Evolutionary conservation across 2,329 filamentous ascomycete species (phyloP).

Genomic region (Calonectria pseudoturangicola): DNA sequence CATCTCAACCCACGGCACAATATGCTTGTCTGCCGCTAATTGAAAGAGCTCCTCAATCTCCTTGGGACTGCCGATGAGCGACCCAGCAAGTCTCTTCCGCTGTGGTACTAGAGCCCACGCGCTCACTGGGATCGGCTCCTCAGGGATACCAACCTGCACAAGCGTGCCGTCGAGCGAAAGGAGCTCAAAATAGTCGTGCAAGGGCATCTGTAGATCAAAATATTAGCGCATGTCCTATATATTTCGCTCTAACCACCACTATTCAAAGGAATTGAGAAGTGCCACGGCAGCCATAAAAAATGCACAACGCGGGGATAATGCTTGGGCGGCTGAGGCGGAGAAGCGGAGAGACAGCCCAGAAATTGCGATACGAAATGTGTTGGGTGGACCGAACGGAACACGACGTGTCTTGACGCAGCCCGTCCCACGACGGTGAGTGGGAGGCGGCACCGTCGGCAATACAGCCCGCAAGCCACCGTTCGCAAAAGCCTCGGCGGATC

Average conservation of each 20-base stretch:
- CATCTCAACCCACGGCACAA: conserved; percentile 74
- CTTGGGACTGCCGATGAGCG: conserved; percentile 68
- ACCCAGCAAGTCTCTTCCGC: conserved; percentile 56
- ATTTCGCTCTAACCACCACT: conserved; percentile 6
- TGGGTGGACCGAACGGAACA: not conserved
- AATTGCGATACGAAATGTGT: conserved; percentile 12
- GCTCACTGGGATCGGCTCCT: conserved; percentile 46
- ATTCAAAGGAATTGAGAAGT: not conserved
- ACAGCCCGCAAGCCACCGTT: not conserved
- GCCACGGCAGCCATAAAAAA: not conserved
- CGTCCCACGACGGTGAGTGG: not conserved
- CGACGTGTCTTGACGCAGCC: not conserved
- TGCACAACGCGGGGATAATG: conserved; percentile 25
- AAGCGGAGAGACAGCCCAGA: not conserved
- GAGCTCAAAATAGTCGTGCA: conserved; percentile 45
- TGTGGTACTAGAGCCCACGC: conserved; percentile 43
- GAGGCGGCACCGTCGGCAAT: not conserved
- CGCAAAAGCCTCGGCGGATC: not conserved
- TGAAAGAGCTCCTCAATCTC: conserved; percentile 76
- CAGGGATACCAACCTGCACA: conserved; percentile 77
- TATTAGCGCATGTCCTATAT: conserved; percentile 25
- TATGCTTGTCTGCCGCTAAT: conserved; percentile 72
- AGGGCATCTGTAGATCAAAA: conserved; percentile 45
- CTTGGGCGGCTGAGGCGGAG: not conserved
- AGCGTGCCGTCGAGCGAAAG: conserved; percentile 73